Conservation (phyloP, 345 rosid genomes). For the rapeseed (Brassica napus) region Da-Ae NC_063446.1:20941001-20941500, state of each 20-base stretch:
- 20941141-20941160: background rate
- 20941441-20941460: background rate
- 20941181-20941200: background rate
- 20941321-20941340: background rate
- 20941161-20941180: too few species aligned
- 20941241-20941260: background rate
- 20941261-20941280: too few species aligned
- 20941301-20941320: constrained; percentile 1
- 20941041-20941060: constrained; percentile 22
- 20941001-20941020: constrained; percentile 1
- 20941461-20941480: background rate
- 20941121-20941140: background rate
- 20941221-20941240: background rate
- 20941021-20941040: background rate
- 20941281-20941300: background rate
- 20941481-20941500: constrained; percentile 13
- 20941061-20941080: constrained; percentile 22
- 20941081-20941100: constrained; percentile 8
- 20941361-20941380: background rate
- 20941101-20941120: background rate
- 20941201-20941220: background rate
- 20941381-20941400: background rate
- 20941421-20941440: background rate
- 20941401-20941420: background rate
- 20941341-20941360: background rate